Evolutionary conservation across 2,329 filamentous ascomycete species (phyloP).

Genomic region (Diaporthe velutina): DNA sequence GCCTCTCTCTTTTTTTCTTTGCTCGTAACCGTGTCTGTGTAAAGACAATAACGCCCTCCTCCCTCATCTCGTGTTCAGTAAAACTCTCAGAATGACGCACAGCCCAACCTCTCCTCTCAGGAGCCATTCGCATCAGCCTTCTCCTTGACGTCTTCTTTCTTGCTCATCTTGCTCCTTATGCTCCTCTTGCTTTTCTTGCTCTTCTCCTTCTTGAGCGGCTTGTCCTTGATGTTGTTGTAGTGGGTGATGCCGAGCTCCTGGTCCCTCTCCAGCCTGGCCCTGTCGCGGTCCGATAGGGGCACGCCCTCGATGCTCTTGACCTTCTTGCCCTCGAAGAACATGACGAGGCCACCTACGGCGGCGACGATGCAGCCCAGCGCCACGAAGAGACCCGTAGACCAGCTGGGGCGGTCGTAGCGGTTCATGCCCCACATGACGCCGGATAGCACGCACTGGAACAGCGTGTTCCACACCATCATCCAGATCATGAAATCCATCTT

Average conservation of each 20-base stretch:
- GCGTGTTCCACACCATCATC: conserved; percentile 83
- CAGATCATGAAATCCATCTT: conserved; percentile 85
- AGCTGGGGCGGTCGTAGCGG: conserved; percentile 79
- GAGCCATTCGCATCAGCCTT: not conserved
- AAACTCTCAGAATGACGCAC: not conserved
- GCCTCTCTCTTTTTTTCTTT: conserved; percentile 5
- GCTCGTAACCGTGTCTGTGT: not conserved
- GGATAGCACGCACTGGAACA: conserved; percentile 79
- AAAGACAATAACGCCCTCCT: not conserved
- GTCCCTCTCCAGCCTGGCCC: conserved; percentile 63
- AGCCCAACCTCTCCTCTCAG: not conserved
- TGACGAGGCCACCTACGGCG: conserved; percentile 76
- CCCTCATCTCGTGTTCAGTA: not conserved
- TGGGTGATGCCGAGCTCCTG: conserved; percentile 68
- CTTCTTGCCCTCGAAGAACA: conserved; percentile 78
- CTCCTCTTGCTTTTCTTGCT: conserved; percentile 42
- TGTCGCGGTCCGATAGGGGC: conserved; percentile 69
- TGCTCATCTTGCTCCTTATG: not conserved
- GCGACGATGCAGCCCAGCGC: conserved; percentile 79
- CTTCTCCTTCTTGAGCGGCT: conserved; percentile 60
- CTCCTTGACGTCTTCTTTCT: conserved; percentile 35
- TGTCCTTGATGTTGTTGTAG: conserved; percentile 69
- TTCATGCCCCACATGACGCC: conserved; percentile 89
- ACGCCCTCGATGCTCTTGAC: conserved; percentile 81
- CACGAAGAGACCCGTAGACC: conserved; percentile 85